phyloP scores from a whole-genome alignment of 495 filamentous ascomycete genomes.

The Penicillium steckii region DNA sequence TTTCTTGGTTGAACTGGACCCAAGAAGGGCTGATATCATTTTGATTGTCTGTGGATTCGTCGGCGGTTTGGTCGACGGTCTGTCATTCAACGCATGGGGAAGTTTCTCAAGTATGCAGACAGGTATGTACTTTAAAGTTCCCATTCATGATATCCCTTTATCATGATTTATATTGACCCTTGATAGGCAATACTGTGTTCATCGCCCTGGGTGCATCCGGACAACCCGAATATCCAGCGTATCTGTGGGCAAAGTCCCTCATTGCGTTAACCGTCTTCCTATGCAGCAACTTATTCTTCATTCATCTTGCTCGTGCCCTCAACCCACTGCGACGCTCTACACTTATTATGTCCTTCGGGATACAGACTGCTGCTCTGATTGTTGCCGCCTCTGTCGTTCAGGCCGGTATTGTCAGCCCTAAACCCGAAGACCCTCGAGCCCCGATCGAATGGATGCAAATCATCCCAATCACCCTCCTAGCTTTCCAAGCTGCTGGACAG shows the following conservation, averaged over 20 bases:
- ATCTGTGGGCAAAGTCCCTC: slow-evolving; percentile 43
- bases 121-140: slow-evolving; percentile 25
- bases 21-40: slow-evolving; percentile 30
- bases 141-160: no score
- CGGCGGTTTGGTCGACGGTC: slow-evolving; percentile 36
- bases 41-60: slow-evolving; percentile 40
- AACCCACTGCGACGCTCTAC: slow-evolving; percentile 45
- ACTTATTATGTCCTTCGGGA: slow-evolving; percentile 52
- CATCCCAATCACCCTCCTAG: slow-evolving; percentile 54
- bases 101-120: slow-evolving; percentile 61
- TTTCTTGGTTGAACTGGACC: slow-evolving; percentile 19
- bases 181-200: slow-evolving; percentile 40
- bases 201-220: slow-evolving; percentile 37
- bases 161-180: not conserved
- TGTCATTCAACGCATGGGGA: slow-evolving; percentile 50
- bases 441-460: slow-evolving; percentile 39
- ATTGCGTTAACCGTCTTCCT: slow-evolving; percentile 36
- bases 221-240: slow-evolving; percentile 36
- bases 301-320: slow-evolving; percentile 27
- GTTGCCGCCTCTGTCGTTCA: slow-evolving; percentile 55
- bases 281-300: slow-evolving; percentile 36
- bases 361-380: slow-evolving; percentile 53
- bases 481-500: slow-evolving; percentile 69
- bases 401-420: slow-evolving; percentile 32
- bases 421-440: slow-evolving; percentile 33